Evolutionary conservation across 179 eudicot species (phyloP).

Genomic region (Carnegiea gigantea): DNA sequence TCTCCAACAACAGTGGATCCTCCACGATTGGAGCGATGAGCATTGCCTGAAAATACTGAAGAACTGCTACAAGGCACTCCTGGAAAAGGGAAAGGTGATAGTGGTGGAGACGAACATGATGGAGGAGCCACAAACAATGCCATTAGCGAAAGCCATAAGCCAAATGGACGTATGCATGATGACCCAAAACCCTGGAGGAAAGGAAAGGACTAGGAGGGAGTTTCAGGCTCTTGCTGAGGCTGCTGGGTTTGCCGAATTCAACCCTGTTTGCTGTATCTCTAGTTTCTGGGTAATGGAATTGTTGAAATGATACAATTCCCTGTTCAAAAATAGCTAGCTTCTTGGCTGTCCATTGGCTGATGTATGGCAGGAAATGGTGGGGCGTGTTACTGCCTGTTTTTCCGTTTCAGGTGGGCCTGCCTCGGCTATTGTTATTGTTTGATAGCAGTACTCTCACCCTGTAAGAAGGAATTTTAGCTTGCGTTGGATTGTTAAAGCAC

Average conservation of each 20-base stretch:
- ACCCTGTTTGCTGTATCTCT: constrained; percentile 8
- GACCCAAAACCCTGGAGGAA: constrained; percentile 39
- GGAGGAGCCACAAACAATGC: constrained; percentile 30
- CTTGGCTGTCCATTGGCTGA: too few relatives aligned
- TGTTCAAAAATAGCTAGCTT: too few relatives aligned
- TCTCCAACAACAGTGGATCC: constrained; percentile 32
- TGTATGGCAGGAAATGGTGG: too few relatives aligned
- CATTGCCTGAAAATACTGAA: constrained; percentile 41
- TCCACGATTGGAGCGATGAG: constrained; percentile 47
- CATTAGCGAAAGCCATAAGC: constrained; percentile 16
- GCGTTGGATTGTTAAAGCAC: too few relatives aligned
- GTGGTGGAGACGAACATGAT: constrained; percentile 35
- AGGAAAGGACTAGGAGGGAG: constrained; percentile 52
- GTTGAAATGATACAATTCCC: not conserved
- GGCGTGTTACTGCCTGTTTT: too few relatives aligned
- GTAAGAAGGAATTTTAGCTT: too few relatives aligned
- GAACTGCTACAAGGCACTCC: constrained; percentile 41
- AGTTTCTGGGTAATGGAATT: constrained; percentile 1
- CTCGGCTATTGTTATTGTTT: too few relatives aligned
- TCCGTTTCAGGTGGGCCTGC: too few relatives aligned
- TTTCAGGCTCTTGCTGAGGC: constrained; percentile 29
- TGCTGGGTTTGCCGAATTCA: constrained; percentile 34
- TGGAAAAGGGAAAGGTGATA: constrained; percentile 45
- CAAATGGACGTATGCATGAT: constrained; percentile 32
- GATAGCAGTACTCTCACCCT: too few relatives aligned